phyloP scores from a whole-genome alignment of 2,329 filamentous ascomycete genomes.

The Trichoderma aggressivum region DNA sequence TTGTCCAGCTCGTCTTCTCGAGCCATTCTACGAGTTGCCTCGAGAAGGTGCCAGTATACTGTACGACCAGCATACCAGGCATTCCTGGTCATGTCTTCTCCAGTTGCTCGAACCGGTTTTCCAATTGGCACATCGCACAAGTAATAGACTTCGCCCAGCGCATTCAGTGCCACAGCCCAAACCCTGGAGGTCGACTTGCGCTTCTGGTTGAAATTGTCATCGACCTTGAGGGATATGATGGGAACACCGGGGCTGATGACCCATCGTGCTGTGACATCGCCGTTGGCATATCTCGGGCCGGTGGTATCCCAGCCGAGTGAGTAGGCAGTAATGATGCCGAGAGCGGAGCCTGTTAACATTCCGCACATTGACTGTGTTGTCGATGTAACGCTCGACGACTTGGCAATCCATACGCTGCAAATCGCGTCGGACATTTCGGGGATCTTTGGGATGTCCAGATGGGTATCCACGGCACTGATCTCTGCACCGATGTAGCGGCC shows the following conservation, averaged over 20 bases:
- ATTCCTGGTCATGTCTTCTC: slow-evolving; percentile 57
- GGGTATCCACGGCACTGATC: slow-evolving; percentile 57
- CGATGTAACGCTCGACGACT: slow-evolving; percentile 67
- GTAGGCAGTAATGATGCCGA: slow-evolving; percentile 79
- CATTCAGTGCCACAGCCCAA: slow-evolving; percentile 93
- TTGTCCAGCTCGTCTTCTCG: slow-evolving; percentile 70
- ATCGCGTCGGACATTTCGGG: slow-evolving; percentile 67
- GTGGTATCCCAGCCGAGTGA: slow-evolving; percentile 61
- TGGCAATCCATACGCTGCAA: slow-evolving; percentile 85
- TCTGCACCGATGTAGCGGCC: slow-evolving; percentile 70
- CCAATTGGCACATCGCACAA: slow-evolving; percentile 67
- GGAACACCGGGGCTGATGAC: slow-evolving; percentile 88
- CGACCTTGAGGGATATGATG: slow-evolving; percentile 77
- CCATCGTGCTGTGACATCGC: slow-evolving; percentile 85
- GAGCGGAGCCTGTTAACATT: slow-evolving; percentile 77
- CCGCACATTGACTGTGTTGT: slow-evolving; percentile 75
- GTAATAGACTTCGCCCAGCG: slow-evolving; percentile 87
- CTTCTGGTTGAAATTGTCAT: slow-evolving; percentile 73
- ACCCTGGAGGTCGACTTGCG: slow-evolving; percentile 68
- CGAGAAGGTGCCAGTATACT: slow-evolving; percentile 76
- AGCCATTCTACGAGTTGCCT: slow-evolving; percentile 70
- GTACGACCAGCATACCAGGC: slow-evolving; percentile 80
- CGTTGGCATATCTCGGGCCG: slow-evolving; percentile 62
- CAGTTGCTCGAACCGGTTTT: slow-evolving; percentile 45
- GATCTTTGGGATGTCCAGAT: slow-evolving; percentile 73